A percentile compares a stretch with the other conserved stretches of the same genome.
These are phyloP conservation scores for Euphorbia tirucalli DNA, from an alignment of 345 rosid species.

Conservation along the genomic window DNA sequence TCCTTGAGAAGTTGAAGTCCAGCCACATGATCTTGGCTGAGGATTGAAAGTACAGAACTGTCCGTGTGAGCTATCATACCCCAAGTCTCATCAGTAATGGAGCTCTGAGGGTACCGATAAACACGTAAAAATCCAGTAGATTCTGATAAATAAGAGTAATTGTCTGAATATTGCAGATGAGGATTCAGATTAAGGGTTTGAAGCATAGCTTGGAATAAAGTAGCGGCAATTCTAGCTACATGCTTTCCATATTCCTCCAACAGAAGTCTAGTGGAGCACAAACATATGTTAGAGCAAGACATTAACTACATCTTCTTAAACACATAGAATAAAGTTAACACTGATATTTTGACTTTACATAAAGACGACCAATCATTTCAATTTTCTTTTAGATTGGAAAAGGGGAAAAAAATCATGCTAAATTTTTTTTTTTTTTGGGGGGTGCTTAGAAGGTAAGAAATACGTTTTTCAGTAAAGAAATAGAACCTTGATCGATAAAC, in stretches of 20 bases:
- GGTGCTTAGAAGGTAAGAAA: no score
- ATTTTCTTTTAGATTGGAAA: no score
- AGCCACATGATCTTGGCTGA: slow-evolving; percentile 51
- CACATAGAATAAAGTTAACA: no score
- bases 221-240: slow-evolving; percentile 42
- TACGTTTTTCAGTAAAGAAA: no score
- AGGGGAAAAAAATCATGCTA: no score
- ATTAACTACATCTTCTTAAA: neutral
- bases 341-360: no score
- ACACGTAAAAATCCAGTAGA: slow-evolving; percentile 53
- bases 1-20: slow-evolving; percentile 71
- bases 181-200: slow-evolving; percentile 44
- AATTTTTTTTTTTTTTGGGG: no score
- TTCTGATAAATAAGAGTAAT: slow-evolving; percentile 43
- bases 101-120: slow-evolving; percentile 54
- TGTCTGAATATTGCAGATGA: neutral
- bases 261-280: slow-evolving; percentile 30
- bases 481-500: no score
- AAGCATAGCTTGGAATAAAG: slow-evolving; percentile 47
- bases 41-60: slow-evolving; percentile 70
- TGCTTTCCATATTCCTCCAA: slow-evolving; percentile 71
- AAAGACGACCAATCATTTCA: no score
- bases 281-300: neutral
- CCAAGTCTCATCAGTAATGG: slow-evolving; percentile 10
- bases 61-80: slow-evolving; percentile 78